phyloP scores from a whole-genome alignment of 208 protist genomes.

The Crithidia sp. region DNA sequence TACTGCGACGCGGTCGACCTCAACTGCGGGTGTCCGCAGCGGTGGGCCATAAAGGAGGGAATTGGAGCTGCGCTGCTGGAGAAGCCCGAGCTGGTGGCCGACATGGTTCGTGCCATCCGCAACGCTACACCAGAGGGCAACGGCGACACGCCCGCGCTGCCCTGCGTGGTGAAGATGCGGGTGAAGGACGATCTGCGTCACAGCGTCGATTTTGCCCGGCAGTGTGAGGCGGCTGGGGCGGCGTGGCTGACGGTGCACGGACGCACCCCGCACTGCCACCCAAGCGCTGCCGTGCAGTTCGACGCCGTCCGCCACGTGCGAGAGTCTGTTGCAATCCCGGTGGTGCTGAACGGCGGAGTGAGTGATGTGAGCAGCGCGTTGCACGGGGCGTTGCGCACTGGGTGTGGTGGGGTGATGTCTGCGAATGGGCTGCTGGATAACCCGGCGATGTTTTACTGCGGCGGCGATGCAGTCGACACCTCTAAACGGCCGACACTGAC shows the following conservation, averaged over 20 bases:
- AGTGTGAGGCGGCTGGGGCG: slow-evolving; percentile 78
- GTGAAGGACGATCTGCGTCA: slow-evolving; percentile 61
- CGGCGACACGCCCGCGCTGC: slow-evolving; percentile 24
- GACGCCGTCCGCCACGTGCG: slow-evolving; percentile 70
- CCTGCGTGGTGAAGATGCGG: slow-evolving; percentile 89
- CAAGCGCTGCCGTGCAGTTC: slow-evolving; percentile 58
- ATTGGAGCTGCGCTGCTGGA: slow-evolving; percentile 76
- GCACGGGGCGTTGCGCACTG: slow-evolving; percentile 46
- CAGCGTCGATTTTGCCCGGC: slow-evolving; percentile 86
- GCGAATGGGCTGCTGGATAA: slow-evolving; percentile 86
- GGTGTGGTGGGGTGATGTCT: slow-evolving; percentile 79
- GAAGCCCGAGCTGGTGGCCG: slow-evolving; percentile 74
- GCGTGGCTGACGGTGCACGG: slow-evolving; percentile 90
- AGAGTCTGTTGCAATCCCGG: slow-evolving; percentile 70
- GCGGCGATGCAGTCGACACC: too few relatives aligned
- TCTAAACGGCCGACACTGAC: not conserved
- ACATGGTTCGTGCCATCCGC: slow-evolving; percentile 76
- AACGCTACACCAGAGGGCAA: slow-evolving; percentile 44
- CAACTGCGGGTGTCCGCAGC: slow-evolving; percentile 95
- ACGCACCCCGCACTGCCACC: slow-evolving; percentile 57
- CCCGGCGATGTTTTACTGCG: slow-evolving; percentile 71
- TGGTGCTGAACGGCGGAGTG: slow-evolving; percentile 89
- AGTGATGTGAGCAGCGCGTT: slow-evolving; percentile 56
- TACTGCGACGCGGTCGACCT: slow-evolving; percentile 90
- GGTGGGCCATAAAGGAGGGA: slow-evolving; percentile 86